Base-by-base conservation (phyloP, 2,329 filamentous ascomycete species). In the Ceratocystis cubensis region DNA sequence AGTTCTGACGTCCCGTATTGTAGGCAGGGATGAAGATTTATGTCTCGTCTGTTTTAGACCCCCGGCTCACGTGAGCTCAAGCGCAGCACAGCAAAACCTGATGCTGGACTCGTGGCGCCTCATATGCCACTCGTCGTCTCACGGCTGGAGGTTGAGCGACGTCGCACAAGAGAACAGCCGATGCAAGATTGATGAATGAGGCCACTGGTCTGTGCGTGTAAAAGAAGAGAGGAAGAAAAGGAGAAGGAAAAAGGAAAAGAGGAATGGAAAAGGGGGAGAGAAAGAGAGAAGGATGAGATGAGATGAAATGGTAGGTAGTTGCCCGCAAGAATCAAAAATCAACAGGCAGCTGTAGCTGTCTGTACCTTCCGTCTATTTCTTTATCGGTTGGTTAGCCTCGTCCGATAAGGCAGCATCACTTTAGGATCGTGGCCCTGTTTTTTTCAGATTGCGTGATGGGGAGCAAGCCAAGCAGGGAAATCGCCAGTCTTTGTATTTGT, bases 171-270 rank as follows among this genome's bases (percentile, higher is more conserved):
- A 20, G 56, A 59, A 37, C 25, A 59, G 56, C 28, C 25, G 56
- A 37, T 37, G 28, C 2, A 41, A 41, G 17, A 30, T 8, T 33
- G 53, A 33, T 57, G 28, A 30, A 30, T 53, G 48, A 20, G 13
- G 53, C 13, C 17, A 30, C 37, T 59, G 56, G 56, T 59, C 56
- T 59, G 56, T 59, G 56, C 56, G 56, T 59, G 56, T 59, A 37
- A 25, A 25, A 20, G n/a, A 59, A 25, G 33, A 30, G 33, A 30
- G 17, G 5, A n/a, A 59, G 28, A 13, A 59, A 59, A 37, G 22
- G 48, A 59, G 56, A 28, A 28, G 28, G 28, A 28, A 28, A 28
- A 37, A n/a, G 7, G 15, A 25, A 33, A 30, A 37, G 56, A 59
- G 7, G 56, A 17, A 3, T 15, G 3, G 56, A 37, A 33, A 7